Conservation (phyloP, 805 yeast species). For the Candida broadrunensis region DNA sequence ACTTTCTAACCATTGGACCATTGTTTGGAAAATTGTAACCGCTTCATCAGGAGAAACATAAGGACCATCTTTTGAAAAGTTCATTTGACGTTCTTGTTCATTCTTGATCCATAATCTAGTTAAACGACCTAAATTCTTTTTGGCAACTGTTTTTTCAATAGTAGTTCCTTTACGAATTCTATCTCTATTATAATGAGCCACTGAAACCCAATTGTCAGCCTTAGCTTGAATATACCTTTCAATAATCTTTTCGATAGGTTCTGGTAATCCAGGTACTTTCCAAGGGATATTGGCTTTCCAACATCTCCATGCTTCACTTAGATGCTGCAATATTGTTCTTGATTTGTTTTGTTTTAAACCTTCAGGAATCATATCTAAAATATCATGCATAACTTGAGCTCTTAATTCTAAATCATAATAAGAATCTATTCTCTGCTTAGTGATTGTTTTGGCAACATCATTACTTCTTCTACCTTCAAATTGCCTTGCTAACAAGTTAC, state of each 20-base stretch:
- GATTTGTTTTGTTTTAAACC: slow-evolving; percentile 86
- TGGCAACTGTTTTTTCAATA: slow-evolving; percentile 91
- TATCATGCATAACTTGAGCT: slow-evolving; percentile 93
- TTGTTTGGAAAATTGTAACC: slow-evolving; percentile 75
- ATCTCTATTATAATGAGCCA: slow-evolving; percentile 90
- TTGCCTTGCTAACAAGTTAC: slow-evolving; percentile 85
- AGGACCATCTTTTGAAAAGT: slow-evolving; percentile 82
- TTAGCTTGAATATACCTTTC: slow-evolving; percentile 89
- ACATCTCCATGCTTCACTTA: slow-evolving; percentile 98
- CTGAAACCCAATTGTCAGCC: slow-evolving; percentile 95
- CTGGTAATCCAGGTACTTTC: slow-evolving; percentile 96
- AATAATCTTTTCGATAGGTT: slow-evolving; percentile 81
- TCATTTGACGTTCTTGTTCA: slow-evolving; percentile 86
- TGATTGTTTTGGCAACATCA: slow-evolving; percentile 88
- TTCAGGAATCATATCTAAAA: slow-evolving; percentile 95
- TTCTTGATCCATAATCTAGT: slow-evolving; percentile 89
- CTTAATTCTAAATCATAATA: slow-evolving; percentile 91
- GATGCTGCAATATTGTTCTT: slow-evolving; percentile 83
- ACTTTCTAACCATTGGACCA: slow-evolving; percentile 89
- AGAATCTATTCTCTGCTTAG: slow-evolving; percentile 94
- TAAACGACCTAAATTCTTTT: slow-evolving; percentile 87
- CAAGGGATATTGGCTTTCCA: slow-evolving; percentile 99
- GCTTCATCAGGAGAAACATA: slow-evolving; percentile 85
- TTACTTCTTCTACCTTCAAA: slow-evolving; percentile 94
- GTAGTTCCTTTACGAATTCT: slow-evolving; percentile 85